Percentiles rank a stretch among this genome's conserved stretches.
Conservation (phyloP, 495 filamentous ascomycete species). For the Hypoxylon lenormandii region DNA sequence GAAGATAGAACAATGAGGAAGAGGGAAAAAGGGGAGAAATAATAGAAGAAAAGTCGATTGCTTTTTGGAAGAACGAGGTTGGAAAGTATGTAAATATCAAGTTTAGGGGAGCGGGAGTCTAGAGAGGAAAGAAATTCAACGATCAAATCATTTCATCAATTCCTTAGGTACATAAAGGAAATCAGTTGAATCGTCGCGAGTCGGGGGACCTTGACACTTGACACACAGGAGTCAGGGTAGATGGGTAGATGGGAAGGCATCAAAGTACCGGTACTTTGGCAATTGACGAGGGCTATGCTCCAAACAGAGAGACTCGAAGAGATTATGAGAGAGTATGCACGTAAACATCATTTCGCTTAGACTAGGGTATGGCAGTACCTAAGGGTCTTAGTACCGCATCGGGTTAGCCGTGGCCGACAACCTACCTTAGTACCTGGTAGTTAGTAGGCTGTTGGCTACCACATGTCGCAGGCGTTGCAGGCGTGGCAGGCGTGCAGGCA, state of each 20-base stretch:
- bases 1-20: constrained; percentile 26
- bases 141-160: constrained; percentile 48
- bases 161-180: constrained; percentile 18
- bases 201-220: constrained; percentile 41
- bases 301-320: constrained; percentile 5
- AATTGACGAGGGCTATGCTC: constrained; percentile 4
- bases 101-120: constrained; percentile 34
- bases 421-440: no score
- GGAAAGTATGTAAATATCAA: constrained; percentile 47
- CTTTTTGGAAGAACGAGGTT: constrained; percentile 38
- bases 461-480: constrained; percentile 7
- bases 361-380: constrained; percentile 17
- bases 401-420: constrained; percentile 36
- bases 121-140: constrained; percentile 34
- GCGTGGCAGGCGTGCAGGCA: constrained; percentile 2
- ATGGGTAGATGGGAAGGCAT: no score
- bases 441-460: constrained; percentile 15
- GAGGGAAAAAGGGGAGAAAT: constrained; percentile 43
- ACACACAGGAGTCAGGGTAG: constrained; percentile 45
- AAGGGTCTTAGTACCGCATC: constrained; percentile 41
- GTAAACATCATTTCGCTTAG: constrained; percentile 10
- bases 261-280: constrained; percentile 35
- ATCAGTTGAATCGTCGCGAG: constrained; percentile 41
- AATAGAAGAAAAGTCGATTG: constrained; percentile 16
- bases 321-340: constrained; percentile 28